Evolutionary conservation across 768 basidiomycete species (phyloP), one percentile per base, ranked within the genome.

Genomic region (Bullera alba): DNA sequence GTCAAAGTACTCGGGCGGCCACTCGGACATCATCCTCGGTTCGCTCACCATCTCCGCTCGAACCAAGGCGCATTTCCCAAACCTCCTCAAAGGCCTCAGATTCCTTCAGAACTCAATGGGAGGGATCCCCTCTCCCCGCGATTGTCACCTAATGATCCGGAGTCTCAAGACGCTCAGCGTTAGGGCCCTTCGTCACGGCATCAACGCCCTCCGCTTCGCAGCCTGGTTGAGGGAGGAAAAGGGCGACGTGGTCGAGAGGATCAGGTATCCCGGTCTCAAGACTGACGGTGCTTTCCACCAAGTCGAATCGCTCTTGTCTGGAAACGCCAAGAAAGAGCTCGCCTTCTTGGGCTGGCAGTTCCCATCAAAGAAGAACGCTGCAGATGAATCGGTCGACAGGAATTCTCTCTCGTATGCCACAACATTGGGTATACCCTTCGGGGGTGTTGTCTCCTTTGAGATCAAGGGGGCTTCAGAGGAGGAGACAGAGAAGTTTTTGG

Each of bases 21-120:
- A 95, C 74, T 86, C 86, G 0, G 92, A 97, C 69, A 87, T 93
- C 67, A 77, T 95, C 62, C 87, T 91, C 80, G 92, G 92, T 36
- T 83, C 83, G 0, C 72, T 85, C 48, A 81, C 91, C 1, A 42
- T 65, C 16, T 65, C 66, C 1, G 48, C 51, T 0, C 36, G 29
- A 0, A 54, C 74, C 3, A 28, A 28, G 15, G 48, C 48, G 15
- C 25, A 44, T 1, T 48, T 58, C n/a, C 69, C 72, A 0, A 73
- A 86, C 47, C 69, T 74, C 0, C 67, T 79, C 5, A 79, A 77
- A 46, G 70, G 70, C 6, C 77, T 96, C 19, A 80, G 84, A 0
- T 97, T 91, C 79, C 78, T 95, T 0, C 92, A 95, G 60, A 92
- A 92, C 63, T 85, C 88, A 2, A 57, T 63, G 35, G 74, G 74